Evolutionary conservation across 2,329 filamentous ascomycete species (phyloP).

Genomic region (Apiospora koreana): DNA sequence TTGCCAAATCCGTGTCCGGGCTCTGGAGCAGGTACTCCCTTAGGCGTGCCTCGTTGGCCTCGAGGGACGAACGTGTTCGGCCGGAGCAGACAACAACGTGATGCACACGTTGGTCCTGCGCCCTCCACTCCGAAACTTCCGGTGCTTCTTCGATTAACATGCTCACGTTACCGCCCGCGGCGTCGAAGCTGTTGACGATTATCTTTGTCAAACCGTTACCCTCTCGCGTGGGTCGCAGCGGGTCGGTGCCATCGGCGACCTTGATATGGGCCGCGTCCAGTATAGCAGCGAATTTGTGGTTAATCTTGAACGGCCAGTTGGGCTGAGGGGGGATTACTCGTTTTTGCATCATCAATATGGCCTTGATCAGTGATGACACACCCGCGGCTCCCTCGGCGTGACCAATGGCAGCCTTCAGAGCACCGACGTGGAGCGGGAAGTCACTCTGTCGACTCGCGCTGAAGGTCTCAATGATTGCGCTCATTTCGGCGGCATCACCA

Average conservation of each 20-base stretch:
- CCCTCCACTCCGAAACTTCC: constrained; percentile 15
- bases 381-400: constrained; percentile 30
- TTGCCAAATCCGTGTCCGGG: neutral
- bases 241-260: constrained; percentile 12
- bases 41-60: neutral
- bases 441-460: constrained; percentile 20
- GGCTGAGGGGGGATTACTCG: constrained; percentile 30
- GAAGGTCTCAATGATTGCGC: constrained; percentile 21
- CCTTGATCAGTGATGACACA: constrained; percentile 29
- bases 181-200: constrained; percentile 34
- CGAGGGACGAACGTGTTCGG: constrained; percentile 2
- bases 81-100: constrained; percentile 13
- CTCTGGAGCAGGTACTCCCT: neutral
- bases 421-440: constrained; percentile 18
- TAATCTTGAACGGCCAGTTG: constrained; percentile 26
- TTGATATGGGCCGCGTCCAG: constrained; percentile 18
- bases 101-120: constrained; percentile 9
- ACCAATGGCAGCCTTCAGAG: constrained; percentile 30
- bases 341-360: constrained; percentile 27
- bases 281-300: constrained; percentile 20
- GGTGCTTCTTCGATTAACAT: constrained; percentile 24
- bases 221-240: constrained; percentile 18
- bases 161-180: constrained; percentile 29
- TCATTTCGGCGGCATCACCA: constrained; percentile 31
- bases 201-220: constrained; percentile 13